Evolutionary conservation across 768 basidiomycete species (phyloP), one percentile per base, ranked within the genome.

Genomic region (Tulasnella sp.): DNA sequence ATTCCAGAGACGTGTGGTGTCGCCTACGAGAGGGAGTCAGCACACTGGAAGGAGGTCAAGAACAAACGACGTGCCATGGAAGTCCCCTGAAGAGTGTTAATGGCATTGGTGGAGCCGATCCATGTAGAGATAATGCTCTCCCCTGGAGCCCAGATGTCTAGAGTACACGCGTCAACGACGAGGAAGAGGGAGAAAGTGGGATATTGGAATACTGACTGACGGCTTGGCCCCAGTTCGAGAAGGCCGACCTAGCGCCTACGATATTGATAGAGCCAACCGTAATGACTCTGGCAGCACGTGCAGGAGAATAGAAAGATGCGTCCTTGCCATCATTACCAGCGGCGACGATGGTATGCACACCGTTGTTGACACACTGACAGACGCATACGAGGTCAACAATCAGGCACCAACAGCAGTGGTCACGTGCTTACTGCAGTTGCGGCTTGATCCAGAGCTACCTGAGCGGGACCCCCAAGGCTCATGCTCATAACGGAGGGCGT

Each of bases 401-500:
- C 17, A n/a, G 6, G 8, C 15, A n/a, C 34, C 12, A 25, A 29
- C 6, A 34, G 5, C 17, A 49, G 48, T 5, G 29, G 19, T 14
- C 9, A 17, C n/a, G 11, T 37, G 50, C 59, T 25, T 54, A 63
- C 64, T 27, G 64, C 42, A n/a, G 60, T 50, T 5, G 71, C 69
- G 3, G 72, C 71, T 41, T 62, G 62, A 57, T 74, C 69, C 3
- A 73, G 35, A 7, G 68, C 59, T 1, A 59, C 62, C 23, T 50
- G 31, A 1, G 63, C 65, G 35, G 57, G 39, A 29, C 71, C 71
- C 21, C 70, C 71, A 11, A 72, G 65, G 43, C 69, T 72, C 69
- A 73, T 69, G 11, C 65, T 66, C 3, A 67, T 68, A 37, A 74
- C 64, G 1, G 67, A 67, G 3, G 73, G 71, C n/a, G 65, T 61